Percentiles rank a stretch among this genome's conserved stretches.
Conservation (phyloP, 1,284 basidiomycete species). For the Cryptococcus maquisensis region DNA sequence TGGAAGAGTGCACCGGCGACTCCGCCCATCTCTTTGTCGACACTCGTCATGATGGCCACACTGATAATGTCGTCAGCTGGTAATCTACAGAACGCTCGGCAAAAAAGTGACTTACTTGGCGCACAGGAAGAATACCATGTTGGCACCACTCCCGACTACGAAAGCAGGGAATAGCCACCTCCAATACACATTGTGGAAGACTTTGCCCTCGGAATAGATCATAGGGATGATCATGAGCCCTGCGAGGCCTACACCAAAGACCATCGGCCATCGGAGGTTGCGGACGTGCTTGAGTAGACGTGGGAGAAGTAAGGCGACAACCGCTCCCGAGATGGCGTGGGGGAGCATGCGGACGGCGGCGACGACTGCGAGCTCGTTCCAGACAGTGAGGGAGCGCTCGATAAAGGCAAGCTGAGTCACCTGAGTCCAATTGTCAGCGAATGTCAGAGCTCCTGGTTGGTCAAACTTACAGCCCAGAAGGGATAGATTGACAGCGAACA, state of each 20-base stretch:
- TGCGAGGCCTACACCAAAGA: neutral
- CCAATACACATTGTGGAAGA: conserved; percentile 20
- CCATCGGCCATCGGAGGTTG: conserved; percentile 5
- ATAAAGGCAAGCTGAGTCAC: conserved; percentile 20
- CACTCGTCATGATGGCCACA: conserved; percentile 39
- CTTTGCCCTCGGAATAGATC: conserved; percentile 6
- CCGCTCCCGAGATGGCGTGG: conserved; percentile 18
- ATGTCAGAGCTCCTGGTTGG: neutral
- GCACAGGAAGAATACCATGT: conserved; percentile 18
- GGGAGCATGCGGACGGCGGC: conserved; percentile 24
- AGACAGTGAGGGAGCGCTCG: conserved; percentile 15
- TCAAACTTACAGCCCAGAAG: conserved; percentile 18
- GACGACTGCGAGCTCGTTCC: conserved; percentile 19
- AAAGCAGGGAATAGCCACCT: conserved; percentile 12
- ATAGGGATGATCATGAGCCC: conserved; percentile 5
- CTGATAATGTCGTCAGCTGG: conserved; percentile 6
- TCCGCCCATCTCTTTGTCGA: conserved; percentile 35
- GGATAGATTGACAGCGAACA: conserved; percentile 26
- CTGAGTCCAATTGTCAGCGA: conserved; percentile 4
- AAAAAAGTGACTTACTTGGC: conserved; percentile 18
- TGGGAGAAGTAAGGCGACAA: conserved; percentile 23
- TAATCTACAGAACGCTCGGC: neutral
- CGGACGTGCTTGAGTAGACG: conserved; percentile 10
- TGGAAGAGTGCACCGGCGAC: conserved; percentile 45
- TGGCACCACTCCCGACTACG: conserved; percentile 17